Evolutionary conservation across 768 basidiomycete genomes (phyloP), one percentile per base, ranked within the genome.

Genomic region (Cystofilobasidium macerans): DNA sequence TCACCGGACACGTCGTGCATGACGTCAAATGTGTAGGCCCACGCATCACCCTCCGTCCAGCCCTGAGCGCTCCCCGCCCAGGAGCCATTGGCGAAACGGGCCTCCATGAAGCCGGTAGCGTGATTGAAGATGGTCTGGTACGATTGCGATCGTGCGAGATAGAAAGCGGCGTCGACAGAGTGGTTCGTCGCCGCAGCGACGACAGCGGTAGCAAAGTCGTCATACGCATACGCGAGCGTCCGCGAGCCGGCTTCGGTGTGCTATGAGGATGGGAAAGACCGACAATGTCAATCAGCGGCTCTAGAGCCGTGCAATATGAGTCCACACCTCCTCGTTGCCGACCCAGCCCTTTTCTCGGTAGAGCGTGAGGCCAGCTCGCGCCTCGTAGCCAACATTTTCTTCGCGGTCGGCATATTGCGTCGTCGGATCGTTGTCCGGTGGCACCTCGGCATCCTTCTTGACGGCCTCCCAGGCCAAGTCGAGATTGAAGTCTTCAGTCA

Each of bases 21-120:
- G 8, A 87, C 86, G 51, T 86, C 85, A 69, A 88, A 85, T 3
- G 85, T 85, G 73, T 89, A 89, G 11, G 85, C 85, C 84, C 84
- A 85, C 73, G 81, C 81, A 71, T 85, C 84, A 40, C 88, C 89
- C 74, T 91, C 88, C 0, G 88, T 90, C 86, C 87, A 91, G 0
- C 88, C 88, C 16, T 76, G 79, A 12, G 81, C 80, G 36, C 70
- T 69, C 12, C 89, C 86, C 4, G 87, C 87, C 85, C 85, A 89
- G 14, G 78, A 75, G 0, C 87, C 87, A 70, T 82, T 80, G 18
- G 79, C 79, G 63, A 85, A 84, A 56, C 85, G 80, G 0, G 87
- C 88, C 71, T 89, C 87, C 86, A 91, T 88, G 72, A 89, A 89
- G 1, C 86, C 85, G 0, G 85, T 87, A 1, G 76, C 77, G 16